Conservation (phyloP, 176 grass and related monocot species). For the Lolium multiflorum region DNA sequence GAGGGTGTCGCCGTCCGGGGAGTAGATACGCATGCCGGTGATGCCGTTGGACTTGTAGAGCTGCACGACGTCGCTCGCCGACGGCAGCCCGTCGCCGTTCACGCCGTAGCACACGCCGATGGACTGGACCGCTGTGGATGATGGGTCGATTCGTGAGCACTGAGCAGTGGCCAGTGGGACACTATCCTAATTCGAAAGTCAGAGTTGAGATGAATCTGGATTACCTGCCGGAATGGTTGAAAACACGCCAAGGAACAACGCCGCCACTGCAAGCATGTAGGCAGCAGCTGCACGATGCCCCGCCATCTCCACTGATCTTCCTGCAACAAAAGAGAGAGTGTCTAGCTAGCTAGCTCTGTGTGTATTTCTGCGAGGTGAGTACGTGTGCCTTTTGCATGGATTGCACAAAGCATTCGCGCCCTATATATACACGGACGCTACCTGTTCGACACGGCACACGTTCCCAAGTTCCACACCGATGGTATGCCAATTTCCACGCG, state of each 20-base stretch:
- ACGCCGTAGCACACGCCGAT: constrained; percentile 52
- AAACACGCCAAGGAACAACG: constrained; percentile 33
- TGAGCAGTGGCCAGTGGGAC: too few relatives aligned
- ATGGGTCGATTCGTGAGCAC: too few relatives aligned
- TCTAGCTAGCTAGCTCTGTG: too few relatives aligned
- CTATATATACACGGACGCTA: constrained; percentile 33
- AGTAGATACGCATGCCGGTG: constrained; percentile 49
- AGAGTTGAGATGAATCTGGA: background rate
- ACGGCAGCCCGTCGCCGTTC: constrained; percentile 44
- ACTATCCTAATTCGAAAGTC: too few relatives aligned
- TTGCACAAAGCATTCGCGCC: background rate
- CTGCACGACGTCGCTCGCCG: constrained; percentile 47
- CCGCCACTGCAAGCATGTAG: constrained; percentile 38
- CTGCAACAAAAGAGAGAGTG: background rate
- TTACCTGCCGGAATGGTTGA: constrained; percentile 35
- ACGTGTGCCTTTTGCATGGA: constrained; percentile 23
- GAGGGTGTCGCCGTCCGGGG: background rate
- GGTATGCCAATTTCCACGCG: background rate
- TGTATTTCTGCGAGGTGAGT: background rate
- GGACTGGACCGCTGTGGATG: constrained; percentile 27
- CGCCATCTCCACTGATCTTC: constrained; percentile 3
- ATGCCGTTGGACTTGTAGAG: constrained; percentile 60
- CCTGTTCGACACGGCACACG: background rate
- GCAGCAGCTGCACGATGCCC: background rate
- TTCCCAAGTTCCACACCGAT: background rate